Conservation (phyloP, 495 filamentous ascomycete genomes). For the Hypoxylon intermedium region DNA sequence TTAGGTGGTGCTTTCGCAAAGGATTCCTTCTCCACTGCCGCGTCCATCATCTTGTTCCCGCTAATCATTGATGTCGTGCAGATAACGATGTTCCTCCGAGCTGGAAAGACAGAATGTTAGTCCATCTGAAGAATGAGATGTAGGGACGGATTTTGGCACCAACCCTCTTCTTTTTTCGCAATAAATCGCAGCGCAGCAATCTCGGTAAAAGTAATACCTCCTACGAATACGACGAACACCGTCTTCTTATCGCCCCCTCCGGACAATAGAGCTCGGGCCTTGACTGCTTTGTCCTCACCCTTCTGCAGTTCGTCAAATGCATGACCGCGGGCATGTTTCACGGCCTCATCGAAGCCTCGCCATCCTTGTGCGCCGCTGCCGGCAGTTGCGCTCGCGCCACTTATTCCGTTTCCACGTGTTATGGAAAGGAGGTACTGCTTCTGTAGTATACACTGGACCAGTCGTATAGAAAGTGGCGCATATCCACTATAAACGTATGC, state of each 20-base stretch:
- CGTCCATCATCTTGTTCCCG: conserved; percentile 88
- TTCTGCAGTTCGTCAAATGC: conserved; percentile 94
- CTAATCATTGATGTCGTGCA: conserved; percentile 90
- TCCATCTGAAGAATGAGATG: conserved; percentile 13
- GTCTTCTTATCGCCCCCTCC: conserved; percentile 78
- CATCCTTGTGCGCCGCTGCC: conserved; percentile 77
- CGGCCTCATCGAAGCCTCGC: conserved; percentile 87
- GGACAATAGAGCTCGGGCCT: conserved; percentile 83
- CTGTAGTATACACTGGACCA: conserved; percentile 94
- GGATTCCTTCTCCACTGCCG: conserved; percentile 75
- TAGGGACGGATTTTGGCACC: conserved; percentile 22
- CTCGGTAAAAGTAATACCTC: conserved; percentile 93
- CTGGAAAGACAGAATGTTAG: conserved; percentile 44
- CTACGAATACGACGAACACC: conserved; percentile 92
- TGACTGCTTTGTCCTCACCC: conserved; percentile 90
- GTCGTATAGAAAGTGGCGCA: conserved; percentile 87
- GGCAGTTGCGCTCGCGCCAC: conserved; percentile 52
- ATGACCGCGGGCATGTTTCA: conserved; percentile 81
- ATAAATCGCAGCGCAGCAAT: conserved; percentile 94
- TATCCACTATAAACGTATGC: conserved; percentile 98
- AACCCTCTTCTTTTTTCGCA: conserved; percentile 82
- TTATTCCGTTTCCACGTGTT: conserved; percentile 61
- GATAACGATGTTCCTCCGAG: conserved; percentile 81
- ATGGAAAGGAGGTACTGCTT: conserved; percentile 81
- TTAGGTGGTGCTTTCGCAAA: conserved; percentile 60